A percentile compares a stretch with the other conserved stretches of the same genome.
Evolutionary conservation across 805 yeast species (phyloP).

Genomic region (Sugiyamaella chiloensis): DNA sequence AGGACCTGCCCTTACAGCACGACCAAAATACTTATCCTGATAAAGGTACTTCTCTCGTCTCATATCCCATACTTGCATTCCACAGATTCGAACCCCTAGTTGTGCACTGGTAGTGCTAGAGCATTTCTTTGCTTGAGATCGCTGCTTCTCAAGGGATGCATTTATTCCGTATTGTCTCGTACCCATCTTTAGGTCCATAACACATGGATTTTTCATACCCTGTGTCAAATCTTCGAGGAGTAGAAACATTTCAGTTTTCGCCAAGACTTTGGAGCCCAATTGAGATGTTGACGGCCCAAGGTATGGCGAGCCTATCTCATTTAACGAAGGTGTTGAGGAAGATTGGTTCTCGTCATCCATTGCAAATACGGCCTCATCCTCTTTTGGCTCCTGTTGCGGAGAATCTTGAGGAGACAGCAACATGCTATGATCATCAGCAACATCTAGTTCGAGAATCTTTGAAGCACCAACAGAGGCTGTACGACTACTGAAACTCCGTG

Average conservation of each 20-base stretch:
- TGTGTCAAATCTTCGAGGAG: conserved; percentile 86
- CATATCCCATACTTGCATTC: conserved; percentile 80
- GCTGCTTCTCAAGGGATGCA: conserved; percentile 66
- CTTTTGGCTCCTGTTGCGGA: conserved; percentile 12
- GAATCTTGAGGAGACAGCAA: conserved; percentile 11
- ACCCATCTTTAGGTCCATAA: conserved; percentile 94
- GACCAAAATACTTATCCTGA: conserved; percentile 90
- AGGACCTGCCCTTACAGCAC: conserved; percentile 64
- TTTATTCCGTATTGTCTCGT: conserved; percentile 98
- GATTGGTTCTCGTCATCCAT: conserved; percentile 18
- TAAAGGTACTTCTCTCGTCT: conserved; percentile 49
- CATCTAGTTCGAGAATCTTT: neutral
- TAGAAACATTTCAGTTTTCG: conserved; percentile 75
- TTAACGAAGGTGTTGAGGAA: neutral
- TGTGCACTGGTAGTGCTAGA: conserved; percentile 70
- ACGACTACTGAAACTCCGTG: neutral
- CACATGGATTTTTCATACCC: conserved; percentile 82
- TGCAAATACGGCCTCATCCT: conserved; percentile 18
- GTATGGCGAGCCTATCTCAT: neutral
- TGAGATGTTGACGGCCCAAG: neutral
- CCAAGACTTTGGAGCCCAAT: conserved; percentile 21
- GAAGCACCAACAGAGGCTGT: neutral
- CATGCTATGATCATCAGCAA: neutral
- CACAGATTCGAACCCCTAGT: conserved; percentile 92
- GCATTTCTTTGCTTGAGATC: conserved; percentile 82